phyloP scores from a whole-genome alignment of 306 rosid genomes.

The Trifolium pratense region DNA sequence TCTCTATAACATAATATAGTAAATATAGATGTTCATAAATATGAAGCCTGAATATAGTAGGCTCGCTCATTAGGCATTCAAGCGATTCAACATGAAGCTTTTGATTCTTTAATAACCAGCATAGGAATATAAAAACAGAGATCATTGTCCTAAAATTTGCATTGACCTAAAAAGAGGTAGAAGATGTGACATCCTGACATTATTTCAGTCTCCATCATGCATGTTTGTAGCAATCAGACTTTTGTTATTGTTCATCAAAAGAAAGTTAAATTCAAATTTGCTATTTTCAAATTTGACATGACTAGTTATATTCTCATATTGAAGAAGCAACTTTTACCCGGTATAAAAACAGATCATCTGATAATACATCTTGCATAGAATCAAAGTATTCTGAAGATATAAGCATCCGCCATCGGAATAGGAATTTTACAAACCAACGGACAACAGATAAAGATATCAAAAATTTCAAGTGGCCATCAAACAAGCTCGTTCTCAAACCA shows the following conservation, averaged over 20 bases:
- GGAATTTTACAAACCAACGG: constrained; percentile 23
- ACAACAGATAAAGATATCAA: constrained; percentile 27
- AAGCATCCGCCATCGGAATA: constrained; percentile 24
- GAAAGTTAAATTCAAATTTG: constrained; percentile 15
- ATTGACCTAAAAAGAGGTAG: constrained; percentile 3
- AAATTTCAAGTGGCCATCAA: constrained; percentile 21
- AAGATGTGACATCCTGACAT: constrained; percentile 4
- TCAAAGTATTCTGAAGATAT: constrained; percentile 1
- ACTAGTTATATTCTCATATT: constrained; percentile 18
- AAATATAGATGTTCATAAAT: constrained; percentile 13
- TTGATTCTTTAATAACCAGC: background rate
- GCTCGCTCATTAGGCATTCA: constrained; percentile 21
- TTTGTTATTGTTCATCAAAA: constrained; percentile 8
- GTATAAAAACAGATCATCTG: constrained; percentile 3
- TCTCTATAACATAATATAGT: background rate
- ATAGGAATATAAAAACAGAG: background rate
- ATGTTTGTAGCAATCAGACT: constrained; percentile 8
- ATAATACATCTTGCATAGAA: background rate
- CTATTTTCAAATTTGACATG: constrained; percentile 8
- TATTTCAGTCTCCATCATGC: constrained; percentile 20
- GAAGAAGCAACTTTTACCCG: constrained; percentile 9
- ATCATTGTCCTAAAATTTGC: constrained; percentile 23
- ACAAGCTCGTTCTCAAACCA: constrained; percentile 10
- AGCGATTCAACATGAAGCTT: constrained; percentile 9
- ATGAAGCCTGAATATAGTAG: constrained; percentile 18